These are phyloP conservation scores for Fomitopsis pulvina DNA, from an alignment of 768 basidiomycete genomes.

Conservation along the genomic window DNA sequence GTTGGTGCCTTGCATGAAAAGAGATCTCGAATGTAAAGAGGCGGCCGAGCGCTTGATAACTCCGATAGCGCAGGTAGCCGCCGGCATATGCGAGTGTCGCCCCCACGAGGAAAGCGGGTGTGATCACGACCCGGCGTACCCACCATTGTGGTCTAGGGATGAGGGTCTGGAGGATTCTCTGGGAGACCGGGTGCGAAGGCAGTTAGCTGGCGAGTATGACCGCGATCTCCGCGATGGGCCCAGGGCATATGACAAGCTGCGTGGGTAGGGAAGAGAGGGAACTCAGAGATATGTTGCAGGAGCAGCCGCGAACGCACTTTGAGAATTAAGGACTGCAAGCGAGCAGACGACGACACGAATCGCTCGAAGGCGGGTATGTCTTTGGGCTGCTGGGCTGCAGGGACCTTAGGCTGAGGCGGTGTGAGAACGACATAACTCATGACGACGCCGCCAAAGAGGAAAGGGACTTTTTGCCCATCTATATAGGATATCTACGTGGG, in stretches of 20 bases:
- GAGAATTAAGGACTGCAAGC: background rate
- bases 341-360: background rate
- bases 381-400: background rate
- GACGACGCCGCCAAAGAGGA: background rate
- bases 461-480: conserved; percentile 2
- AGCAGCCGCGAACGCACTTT: background rate
- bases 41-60: conserved; percentile 1
- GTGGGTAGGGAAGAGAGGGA: too few species aligned
- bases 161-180: background rate
- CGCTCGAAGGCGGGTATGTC: background rate
- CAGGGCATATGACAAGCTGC: too few species aligned
- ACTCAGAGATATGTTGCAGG: too few species aligned
- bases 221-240: background rate
- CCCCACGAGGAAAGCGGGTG: conserved; percentile 5
- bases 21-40: conserved; percentile 14
- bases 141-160: background rate
- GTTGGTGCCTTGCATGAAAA: conserved; percentile 3
- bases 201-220: background rate
- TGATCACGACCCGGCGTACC: background rate
- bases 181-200: background rate
- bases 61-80: background rate
- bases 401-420: background rate
- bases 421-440: background rate
- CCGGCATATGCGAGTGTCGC: background rate
- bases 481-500: too few species aligned